Evolutionary conservation across 2,329 filamentous ascomycete species (phyloP).

Genomic region (Tolypocladium endophyticum): DNA sequence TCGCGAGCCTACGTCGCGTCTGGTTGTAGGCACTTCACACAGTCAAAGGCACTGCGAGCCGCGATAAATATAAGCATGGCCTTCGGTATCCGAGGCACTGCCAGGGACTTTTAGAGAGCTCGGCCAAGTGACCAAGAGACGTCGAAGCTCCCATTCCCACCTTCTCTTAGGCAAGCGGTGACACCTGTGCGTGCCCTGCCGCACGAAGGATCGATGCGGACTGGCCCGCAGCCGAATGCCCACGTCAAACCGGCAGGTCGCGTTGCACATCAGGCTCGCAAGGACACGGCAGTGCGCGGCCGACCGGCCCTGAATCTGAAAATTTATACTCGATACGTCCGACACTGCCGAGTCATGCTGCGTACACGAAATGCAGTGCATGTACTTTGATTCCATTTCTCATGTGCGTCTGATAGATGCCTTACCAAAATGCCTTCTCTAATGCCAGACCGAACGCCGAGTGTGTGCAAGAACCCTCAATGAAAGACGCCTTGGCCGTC

Average conservation of each 20-base stretch:
- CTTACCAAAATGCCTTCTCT: background rate
- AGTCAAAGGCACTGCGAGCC: background rate
- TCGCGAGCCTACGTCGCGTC: background rate
- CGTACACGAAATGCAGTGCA: too few relatives aligned
- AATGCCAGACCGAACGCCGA: background rate
- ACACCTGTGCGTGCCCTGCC: background rate
- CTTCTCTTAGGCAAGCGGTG: background rate
- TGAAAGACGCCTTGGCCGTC: background rate
- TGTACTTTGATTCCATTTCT: background rate
- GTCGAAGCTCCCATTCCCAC: background rate
- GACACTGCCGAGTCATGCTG: background rate
- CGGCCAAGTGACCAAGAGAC: background rate
- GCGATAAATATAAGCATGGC: background rate
- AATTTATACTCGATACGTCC: background rate
- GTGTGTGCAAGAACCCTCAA: background rate
- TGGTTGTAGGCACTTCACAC: background rate
- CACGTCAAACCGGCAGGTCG: background rate
- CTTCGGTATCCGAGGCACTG: too few relatives aligned
- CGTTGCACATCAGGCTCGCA: background rate
- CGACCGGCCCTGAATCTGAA: background rate
- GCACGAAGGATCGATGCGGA: too few relatives aligned
- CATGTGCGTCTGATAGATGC: background rate
- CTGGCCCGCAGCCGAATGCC: background rate
- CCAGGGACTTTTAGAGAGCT: background rate
- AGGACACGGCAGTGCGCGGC: background rate